phyloP scores from a whole-genome alignment of 306 rosid species.

The Ormosia emarginata region DNA sequence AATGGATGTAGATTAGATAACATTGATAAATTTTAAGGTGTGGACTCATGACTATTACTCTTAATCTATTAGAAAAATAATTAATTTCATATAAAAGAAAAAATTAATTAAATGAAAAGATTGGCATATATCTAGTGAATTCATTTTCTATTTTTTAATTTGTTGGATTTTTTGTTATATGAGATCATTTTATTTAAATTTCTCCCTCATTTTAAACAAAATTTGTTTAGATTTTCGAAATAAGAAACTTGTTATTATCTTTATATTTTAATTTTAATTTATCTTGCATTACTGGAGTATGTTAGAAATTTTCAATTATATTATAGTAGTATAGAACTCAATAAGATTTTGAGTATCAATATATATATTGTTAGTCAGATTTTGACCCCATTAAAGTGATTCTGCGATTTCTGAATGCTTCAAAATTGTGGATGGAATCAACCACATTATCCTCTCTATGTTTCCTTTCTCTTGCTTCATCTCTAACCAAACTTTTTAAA shows the following conservation, averaged over 20 bases:
- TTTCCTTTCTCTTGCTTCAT: slow-evolving; percentile 3
- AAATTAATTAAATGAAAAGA: no score
- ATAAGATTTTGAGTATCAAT: not conserved
- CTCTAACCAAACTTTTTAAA: slow-evolving; percentile 2
- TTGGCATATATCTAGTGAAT: no score
- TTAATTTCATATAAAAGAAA: no score
- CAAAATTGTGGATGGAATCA: slow-evolving; percentile 65
- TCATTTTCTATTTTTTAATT: no score
- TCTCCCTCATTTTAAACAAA: not conserved
- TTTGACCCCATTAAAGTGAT: not conserved
- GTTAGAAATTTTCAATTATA: not conserved
- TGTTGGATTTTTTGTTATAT: not conserved
- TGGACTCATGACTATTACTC: no score
- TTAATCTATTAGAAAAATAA: no score
- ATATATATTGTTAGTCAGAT: no score
- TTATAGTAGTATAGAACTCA: not conserved
- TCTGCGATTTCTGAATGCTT: slow-evolving; percentile 10
- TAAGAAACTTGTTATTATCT: not conserved
- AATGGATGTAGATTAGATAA: not conserved
- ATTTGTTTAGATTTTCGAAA: not conserved
- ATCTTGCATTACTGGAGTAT: not conserved
- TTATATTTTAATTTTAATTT: not conserved
- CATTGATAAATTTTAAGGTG: no score
- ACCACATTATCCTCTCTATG: slow-evolving; percentile 46
- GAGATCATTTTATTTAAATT: not conserved